phyloP scores from a whole-genome alignment of 2,329 filamentous ascomycete genomes.

The Chalaropsis thielavioides region DNA sequence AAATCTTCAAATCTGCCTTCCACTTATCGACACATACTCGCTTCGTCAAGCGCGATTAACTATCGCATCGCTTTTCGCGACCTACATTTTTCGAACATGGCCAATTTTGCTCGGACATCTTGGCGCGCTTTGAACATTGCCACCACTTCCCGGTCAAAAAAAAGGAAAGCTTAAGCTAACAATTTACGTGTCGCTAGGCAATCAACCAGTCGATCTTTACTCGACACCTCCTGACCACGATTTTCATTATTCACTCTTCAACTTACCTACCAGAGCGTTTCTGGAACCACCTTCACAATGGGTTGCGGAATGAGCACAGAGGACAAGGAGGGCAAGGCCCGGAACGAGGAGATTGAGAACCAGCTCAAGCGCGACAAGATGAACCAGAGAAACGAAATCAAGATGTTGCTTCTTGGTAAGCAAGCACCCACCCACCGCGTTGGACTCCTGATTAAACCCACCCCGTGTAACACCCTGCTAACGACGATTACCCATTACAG shows the following conservation, averaged over 20 bases:
- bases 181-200: neutral
- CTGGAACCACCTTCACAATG: slow-evolving; percentile 47
- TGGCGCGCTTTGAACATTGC: neutral
- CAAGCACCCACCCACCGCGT: neutral
- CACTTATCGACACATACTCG: neutral
- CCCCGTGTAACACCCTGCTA: neutral
- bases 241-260: neutral
- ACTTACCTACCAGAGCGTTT: slow-evolving; percentile 5
- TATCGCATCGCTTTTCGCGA: neutral
- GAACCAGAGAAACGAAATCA: slow-evolving; percentile 99
- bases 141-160: neutral
- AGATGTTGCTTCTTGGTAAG: slow-evolving; percentile 94
- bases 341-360: slow-evolving; percentile 99
- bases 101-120: slow-evolving; percentile 3
- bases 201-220: neutral
- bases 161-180: neutral
- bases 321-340: slow-evolving; percentile 99
- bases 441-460: too few relatives aligned
- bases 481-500: slow-evolving; percentile 29
- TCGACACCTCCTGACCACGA: neutral
- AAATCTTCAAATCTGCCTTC: neutral
- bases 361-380: slow-evolving; percentile 97
- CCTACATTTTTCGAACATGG: neutral
- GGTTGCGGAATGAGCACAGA: slow-evolving; percentile 99
- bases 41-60: neutral